Base-by-base conservation (phyloP, 768 basidiomycete species). In the Pleurotus djamor region DNA sequence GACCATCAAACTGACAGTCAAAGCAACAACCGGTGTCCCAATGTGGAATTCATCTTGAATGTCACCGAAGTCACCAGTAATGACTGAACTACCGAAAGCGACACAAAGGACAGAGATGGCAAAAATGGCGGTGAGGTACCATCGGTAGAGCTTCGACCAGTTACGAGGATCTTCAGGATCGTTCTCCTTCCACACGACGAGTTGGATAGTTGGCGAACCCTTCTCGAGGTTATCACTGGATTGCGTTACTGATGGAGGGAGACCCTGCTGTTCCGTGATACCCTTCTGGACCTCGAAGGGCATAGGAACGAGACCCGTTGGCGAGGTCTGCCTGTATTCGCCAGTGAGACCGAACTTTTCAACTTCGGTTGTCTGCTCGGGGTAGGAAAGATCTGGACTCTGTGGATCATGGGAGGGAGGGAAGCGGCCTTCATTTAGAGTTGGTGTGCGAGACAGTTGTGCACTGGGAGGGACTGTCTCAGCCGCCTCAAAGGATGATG, bases 91-190 rank as follows among this genome's bases (percentile, higher is more conserved):
- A 5, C 68, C 73, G 57, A 76, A 76, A 0, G 74, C 74, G 32
- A 74, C 73, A 28, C 70, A 65, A 28, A 75, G 70, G 57, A 74
- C 73, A 36, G 71, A 65, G 21, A 69, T 57, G 3, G 73, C 71
- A 21, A 65, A 67, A 4, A 73, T 60, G 41, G 60, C 63, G 14
- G 73, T 74, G 45, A 74, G 61, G 49, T 68, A 72, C 76, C 71
- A 73, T 52, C 69, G 68, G 62, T 70, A 71, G 43, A 61, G 17
- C 32, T 60, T 57, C 14, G 70, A 67, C 69, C 69, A 75, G 45
- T 75, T 76, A 38, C 73, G 68, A 13, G 77, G 77, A 68, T 79
- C 75, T 59, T 75, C 72, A 3, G 74, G 71, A 56, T 78, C 78
- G 59, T 71, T 65, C 14, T 67, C 70, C 57, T 65, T 67, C 69